These are phyloP conservation scores for Plectranthus barbatus DNA, from an alignment of 257 asterid species.

Conservation along the genomic window DNA sequence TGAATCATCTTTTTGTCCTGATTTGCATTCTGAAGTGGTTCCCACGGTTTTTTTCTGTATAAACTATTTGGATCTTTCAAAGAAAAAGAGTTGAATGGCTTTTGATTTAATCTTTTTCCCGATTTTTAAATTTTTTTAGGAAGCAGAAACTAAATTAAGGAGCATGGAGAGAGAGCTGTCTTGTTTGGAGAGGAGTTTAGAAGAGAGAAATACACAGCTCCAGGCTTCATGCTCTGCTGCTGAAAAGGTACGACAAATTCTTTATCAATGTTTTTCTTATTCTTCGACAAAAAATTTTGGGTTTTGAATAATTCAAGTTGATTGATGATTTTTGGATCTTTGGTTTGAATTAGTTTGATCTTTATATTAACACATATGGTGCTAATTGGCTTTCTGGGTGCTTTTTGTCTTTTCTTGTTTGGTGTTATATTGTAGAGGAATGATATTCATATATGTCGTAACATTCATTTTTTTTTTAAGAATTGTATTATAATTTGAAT, in stretches of 20 bases:
- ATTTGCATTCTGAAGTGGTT: constrained; percentile 9
- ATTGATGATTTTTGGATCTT: constrained; percentile 1
- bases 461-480: constrained; percentile 27
- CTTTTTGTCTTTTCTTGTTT: constrained; percentile 51
- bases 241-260: constrained; percentile 42
- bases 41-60: background rate
- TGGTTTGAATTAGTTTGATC: constrained; percentile 1
- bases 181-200: constrained; percentile 55
- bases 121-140: constrained; percentile 29
- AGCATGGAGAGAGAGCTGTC: constrained; percentile 53
- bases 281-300: background rate
- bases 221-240: constrained; percentile 50
- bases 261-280: background rate
- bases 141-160: constrained; percentile 66
- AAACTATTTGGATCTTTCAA: constrained; percentile 9
- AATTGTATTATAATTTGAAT: constrained; percentile 27
- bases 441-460: constrained; percentile 16
- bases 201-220: constrained; percentile 54
- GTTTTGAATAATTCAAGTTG: background rate
- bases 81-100: background rate
- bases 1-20: constrained; percentile 9
- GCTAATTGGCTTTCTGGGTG: constrained; percentile 23
- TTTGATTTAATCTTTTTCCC: background rate
- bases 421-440: constrained; percentile 33
- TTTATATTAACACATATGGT: constrained; percentile 27